Evolutionary conservation across 306 rosid species (phyloP).

Genomic region (Mimosa pudica): DNA sequence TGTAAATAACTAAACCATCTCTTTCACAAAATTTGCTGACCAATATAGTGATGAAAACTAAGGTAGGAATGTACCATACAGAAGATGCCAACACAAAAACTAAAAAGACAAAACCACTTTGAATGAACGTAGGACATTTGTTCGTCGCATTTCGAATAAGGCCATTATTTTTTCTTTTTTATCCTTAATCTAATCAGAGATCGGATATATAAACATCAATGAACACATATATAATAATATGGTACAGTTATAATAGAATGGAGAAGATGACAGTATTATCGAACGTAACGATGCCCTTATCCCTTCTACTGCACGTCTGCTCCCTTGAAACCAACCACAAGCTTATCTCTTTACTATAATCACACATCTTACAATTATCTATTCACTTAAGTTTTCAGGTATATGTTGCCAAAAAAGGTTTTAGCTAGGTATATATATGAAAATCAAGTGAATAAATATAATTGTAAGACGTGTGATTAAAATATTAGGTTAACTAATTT

Average conservation of each 20-base stretch:
- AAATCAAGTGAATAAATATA: too few relatives aligned
- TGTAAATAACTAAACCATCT: neutral
- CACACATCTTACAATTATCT: neutral
- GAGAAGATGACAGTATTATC: slow-evolving; percentile 31
- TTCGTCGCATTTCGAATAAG: neutral
- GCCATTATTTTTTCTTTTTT: neutral
- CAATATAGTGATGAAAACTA: neutral
- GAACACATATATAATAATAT: neutral
- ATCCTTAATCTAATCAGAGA: neutral
- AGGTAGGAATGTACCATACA: neutral
- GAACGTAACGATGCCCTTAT: slow-evolving; percentile 44
- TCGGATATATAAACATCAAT: neutral
- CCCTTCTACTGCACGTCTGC: slow-evolving; percentile 33
- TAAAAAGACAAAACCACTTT: neutral
- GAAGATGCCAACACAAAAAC: neutral
- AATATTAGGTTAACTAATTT: too few relatives aligned
- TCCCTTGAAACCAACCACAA: slow-evolving; percentile 47
- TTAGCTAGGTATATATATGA: too few relatives aligned
- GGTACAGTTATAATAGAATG: neutral
- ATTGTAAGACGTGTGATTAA: too few relatives aligned
- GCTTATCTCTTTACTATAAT: neutral
- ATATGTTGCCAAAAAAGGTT: too few relatives aligned
- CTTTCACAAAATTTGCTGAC: neutral
- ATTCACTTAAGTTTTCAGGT: neutral
- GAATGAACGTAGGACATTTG: neutral